Evolutionary conservation across 441 rosid genomes (phyloP).

Genomic region (Pelargonium fulgidum): DNA sequence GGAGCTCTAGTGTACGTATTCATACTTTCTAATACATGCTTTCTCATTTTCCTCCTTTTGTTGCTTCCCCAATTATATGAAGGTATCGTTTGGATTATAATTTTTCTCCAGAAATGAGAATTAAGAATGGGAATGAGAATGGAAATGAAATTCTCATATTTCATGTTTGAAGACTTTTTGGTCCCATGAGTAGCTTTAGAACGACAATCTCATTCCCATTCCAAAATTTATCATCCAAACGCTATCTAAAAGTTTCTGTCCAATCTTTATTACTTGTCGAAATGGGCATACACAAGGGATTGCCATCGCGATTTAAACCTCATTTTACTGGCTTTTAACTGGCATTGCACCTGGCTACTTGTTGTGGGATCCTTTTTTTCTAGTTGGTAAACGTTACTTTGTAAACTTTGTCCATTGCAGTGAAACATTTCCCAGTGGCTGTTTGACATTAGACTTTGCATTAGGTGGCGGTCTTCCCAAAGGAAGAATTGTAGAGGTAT

Average conservation of each 20-base stretch:
- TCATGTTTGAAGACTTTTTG: no score
- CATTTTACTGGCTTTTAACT: slow-evolving; percentile 7
- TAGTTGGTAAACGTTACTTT: slow-evolving; percentile 2
- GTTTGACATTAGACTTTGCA: slow-evolving; percentile 87
- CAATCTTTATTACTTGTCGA: background rate
- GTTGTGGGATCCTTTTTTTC: background rate
- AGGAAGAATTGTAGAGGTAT: slow-evolving; percentile 92
- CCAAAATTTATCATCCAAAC: no score
- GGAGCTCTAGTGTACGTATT: slow-evolving; percentile 84
- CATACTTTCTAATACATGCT: background rate
- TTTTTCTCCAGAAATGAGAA: no score
- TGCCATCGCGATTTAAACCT: background rate
- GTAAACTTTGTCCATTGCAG: slow-evolving; percentile 33
- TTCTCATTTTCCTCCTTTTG: background rate
- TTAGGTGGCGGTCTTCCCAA: slow-evolving; percentile 92
- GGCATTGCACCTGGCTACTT: background rate
- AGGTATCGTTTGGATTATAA: no score
- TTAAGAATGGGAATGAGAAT: no score
- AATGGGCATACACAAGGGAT: background rate
- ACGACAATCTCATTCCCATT: no score
- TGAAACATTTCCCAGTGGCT: slow-evolving; percentile 89
- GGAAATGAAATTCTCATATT: no score
- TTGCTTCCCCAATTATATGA: background rate
- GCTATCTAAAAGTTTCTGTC: background rate
- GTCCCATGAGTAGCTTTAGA: no score